Percentiles rank a stretch among this genome's conserved stretches.
phyloP scores from a whole-genome alignment of 805 yeast genomes.

The Sungouiozyma ichnusensis region DNA sequence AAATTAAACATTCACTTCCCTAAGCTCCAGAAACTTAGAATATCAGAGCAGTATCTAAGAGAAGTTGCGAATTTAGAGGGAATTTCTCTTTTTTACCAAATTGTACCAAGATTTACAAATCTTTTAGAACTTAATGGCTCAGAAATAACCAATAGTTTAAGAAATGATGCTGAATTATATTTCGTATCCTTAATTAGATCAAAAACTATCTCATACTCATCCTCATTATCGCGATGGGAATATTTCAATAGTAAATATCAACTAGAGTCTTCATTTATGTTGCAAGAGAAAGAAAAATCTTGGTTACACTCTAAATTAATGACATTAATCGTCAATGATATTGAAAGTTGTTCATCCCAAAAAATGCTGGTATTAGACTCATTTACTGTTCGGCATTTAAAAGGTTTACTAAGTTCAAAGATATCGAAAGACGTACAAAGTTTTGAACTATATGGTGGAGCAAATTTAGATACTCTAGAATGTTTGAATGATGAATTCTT shows the following conservation, averaged over 20 bases:
- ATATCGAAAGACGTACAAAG: conserved; percentile 3
- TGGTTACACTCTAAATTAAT: conserved; percentile 11
- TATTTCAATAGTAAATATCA: conserved; percentile 24
- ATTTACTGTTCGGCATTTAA: conserved; percentile 17
- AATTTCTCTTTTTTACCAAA: conserved; percentile 15
- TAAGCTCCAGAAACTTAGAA: conserved; percentile 35
- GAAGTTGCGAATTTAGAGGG: conserved; percentile 4
- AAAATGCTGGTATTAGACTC: conserved; percentile 7
- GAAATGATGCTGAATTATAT: conserved; percentile 58
- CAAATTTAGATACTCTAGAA: conserved; percentile 4
- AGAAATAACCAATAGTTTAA: conserved; percentile 34
- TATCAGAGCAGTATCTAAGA: conserved; percentile 19
- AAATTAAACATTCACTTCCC: conserved; percentile 32
- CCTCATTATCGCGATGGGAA: conserved; percentile 31
- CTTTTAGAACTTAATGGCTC: conserved; percentile 50
- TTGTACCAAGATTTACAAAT: conserved; percentile 38
- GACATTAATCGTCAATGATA: conserved; percentile 5
- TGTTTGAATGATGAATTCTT: conserved; percentile 14
- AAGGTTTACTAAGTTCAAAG: conserved; percentile 11
- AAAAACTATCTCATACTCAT: conserved; percentile 20
- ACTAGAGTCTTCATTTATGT: not conserved
- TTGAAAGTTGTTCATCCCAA: not conserved
- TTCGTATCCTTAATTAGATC: conserved; percentile 41
- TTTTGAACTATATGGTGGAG: conserved; percentile 6
- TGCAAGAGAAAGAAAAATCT: not conserved